Evolutionary conservation across 495 filamentous ascomycete species (phyloP).

Genomic region (Oidiodendron maius): DNA sequence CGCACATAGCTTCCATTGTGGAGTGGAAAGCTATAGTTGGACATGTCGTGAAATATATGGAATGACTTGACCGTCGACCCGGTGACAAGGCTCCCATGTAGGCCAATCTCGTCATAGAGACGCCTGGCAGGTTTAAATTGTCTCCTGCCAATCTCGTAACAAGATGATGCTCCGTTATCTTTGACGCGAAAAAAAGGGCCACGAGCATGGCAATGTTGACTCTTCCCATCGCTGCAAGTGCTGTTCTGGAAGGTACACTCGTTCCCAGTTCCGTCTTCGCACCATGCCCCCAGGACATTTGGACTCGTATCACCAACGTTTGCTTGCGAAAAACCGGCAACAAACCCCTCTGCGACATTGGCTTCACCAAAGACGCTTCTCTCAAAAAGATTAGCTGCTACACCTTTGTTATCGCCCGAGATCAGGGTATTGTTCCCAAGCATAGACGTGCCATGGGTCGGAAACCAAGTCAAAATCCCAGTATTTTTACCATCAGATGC

Average conservation of each 20-base stretch:
- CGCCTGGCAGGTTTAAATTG: constrained; percentile 65
- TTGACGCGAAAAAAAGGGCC: constrained; percentile 72
- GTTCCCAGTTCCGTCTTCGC: constrained; percentile 68
- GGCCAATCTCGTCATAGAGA: constrained; percentile 53
- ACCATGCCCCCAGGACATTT: constrained; percentile 80
- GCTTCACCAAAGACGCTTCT: constrained; percentile 53
- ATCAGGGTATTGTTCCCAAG: constrained; percentile 90
- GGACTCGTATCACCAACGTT: constrained; percentile 92
- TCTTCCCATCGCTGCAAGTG: constrained; percentile 69
- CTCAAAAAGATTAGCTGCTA: constrained; percentile 84
- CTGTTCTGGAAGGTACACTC: constrained; percentile 70
- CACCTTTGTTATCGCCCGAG: constrained; percentile 93
- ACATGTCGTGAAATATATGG: constrained; percentile 72
- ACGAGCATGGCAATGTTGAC: constrained; percentile 74
- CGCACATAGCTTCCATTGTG: constrained; percentile 64
- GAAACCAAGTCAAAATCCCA: constrained; percentile 86
- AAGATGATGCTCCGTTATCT: constrained; percentile 70
- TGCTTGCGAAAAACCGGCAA: constrained; percentile 91
- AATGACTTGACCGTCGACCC: constrained; percentile 64
- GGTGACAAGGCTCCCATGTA: constrained; percentile 40
- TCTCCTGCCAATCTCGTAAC: constrained; percentile 70
- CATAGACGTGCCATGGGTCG: constrained; percentile 89
- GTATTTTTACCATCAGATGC: constrained; percentile 65
- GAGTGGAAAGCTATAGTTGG: constrained; percentile 64
- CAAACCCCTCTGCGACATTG: constrained; percentile 55